A percentile compares a stretch with the other conserved stretches of the same genome.
Conservation (phyloP, 345 rosid species). For the Lepidium africanum region DNA sequence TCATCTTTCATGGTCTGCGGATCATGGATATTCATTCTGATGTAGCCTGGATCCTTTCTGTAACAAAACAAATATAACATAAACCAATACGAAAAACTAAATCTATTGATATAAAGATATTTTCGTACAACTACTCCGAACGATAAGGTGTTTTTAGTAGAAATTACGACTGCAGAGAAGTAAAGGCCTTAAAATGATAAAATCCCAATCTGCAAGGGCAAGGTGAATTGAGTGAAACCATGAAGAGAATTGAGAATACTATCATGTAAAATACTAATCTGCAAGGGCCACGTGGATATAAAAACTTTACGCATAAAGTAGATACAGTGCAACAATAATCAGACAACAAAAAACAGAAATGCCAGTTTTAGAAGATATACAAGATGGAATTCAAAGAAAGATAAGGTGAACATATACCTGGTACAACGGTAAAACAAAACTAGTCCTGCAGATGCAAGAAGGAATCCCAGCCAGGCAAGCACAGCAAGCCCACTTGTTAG, state of each 20-base stretch:
- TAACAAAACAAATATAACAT: slow-evolving; percentile 4
- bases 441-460: slow-evolving; percentile 69
- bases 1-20: slow-evolving; percentile 87
- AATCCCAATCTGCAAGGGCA: not conserved
- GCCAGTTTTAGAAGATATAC: not conserved
- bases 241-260: too few species aligned
- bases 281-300: not conserved
- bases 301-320: not conserved
- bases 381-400: not conserved
- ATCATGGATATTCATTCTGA: slow-evolving; percentile 74
- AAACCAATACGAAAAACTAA: slow-evolving; percentile 2
- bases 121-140: not conserved
- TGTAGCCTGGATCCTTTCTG: slow-evolving; percentile 97
- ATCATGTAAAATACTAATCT: not conserved
- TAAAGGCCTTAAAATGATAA: not conserved
- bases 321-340: not conserved
- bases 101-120: not conserved
- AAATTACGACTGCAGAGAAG: not conserved
- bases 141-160: not conserved
- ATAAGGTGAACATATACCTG: slow-evolving; percentile 46
- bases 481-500: slow-evolving; percentile 65
- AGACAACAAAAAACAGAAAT: not conserved
- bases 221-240: too few species aligned
- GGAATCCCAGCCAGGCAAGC: slow-evolving; percentile 78
- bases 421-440: slow-evolving; percentile 84